Evolutionary conservation across 2,329 filamentous ascomycete genomes (phyloP).

Genomic region (Mollisiaceae sp.): DNA sequence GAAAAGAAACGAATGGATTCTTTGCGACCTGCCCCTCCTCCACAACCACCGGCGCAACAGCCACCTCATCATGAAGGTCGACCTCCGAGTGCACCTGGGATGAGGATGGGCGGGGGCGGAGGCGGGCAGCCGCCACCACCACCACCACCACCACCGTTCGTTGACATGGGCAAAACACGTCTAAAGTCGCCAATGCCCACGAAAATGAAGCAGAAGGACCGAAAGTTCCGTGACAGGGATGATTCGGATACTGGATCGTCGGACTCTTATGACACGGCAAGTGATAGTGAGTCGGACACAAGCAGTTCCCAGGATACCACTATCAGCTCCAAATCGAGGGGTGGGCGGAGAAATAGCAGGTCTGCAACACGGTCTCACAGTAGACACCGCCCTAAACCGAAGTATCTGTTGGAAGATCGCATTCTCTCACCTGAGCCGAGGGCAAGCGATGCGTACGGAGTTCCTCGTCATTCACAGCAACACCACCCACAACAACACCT

Average conservation of each 20-base stretch:
- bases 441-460: conserved; percentile 21
- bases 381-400: conserved; percentile 21
- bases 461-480: conserved; percentile 11
- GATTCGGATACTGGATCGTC: conserved; percentile 9
- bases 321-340: conserved; percentile 15
- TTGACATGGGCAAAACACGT: background rate
- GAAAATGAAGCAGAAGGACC: background rate
- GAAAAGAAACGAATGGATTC: conserved; percentile 31
- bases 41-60: conserved; percentile 21
- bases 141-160: background rate
- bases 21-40: conserved; percentile 21
- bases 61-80: conserved; percentile 13
- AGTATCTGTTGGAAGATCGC: conserved; percentile 27
- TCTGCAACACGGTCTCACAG: conserved; percentile 31
- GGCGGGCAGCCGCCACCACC: background rate
- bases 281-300: conserved; percentile 10
- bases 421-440: conserved; percentile 28
- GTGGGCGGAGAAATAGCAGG: conserved; percentile 22
- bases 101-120: background rate
- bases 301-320: conserved; percentile 2
- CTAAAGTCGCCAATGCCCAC: background rate
- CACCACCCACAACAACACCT: background rate
- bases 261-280: background rate
- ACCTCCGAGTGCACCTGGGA: conserved; percentile 3
- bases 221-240: background rate